Conservation (phyloP, 2,329 filamentous ascomycete species). For the Trichoderma asperellum region DNA sequence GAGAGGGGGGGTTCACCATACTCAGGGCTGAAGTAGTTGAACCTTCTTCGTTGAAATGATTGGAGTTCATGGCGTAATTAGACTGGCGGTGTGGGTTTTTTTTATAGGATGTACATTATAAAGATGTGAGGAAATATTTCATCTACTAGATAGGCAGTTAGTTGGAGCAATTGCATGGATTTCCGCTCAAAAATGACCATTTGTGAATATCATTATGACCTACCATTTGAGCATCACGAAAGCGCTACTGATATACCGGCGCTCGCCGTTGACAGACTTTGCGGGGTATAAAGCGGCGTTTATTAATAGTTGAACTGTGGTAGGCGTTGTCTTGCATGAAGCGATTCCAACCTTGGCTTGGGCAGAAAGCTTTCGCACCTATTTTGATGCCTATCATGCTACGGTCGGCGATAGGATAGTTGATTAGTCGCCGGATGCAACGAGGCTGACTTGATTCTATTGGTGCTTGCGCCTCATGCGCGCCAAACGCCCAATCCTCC, state of each 20-base stretch:
- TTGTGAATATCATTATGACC: neutral
- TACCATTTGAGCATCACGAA: neutral
- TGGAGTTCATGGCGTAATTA: neutral
- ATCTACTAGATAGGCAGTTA: neutral
- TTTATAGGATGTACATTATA: neutral
- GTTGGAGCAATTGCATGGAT: neutral
- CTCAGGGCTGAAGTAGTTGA: neutral
- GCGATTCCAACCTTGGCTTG: neutral
- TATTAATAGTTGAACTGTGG: neutral
- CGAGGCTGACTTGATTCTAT: neutral
- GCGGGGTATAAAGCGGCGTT: neutral
- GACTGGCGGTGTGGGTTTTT: neutral
- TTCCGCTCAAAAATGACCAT: neutral
- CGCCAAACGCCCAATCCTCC: neutral
- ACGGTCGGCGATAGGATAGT: neutral
- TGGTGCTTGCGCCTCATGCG: neutral
- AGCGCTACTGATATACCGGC: neutral
- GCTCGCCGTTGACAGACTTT: neutral
- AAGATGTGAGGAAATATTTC: neutral
- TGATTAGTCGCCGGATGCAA: neutral
- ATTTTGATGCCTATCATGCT: neutral
- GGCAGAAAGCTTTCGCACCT: neutral
- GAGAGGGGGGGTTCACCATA: slow-evolving; percentile 56
- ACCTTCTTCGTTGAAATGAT: neutral
- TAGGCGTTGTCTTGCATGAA: neutral